phyloP scores from a whole-genome alignment of 2,329 filamentous ascomycete genomes.

The Fusarium caatingaense region DNA sequence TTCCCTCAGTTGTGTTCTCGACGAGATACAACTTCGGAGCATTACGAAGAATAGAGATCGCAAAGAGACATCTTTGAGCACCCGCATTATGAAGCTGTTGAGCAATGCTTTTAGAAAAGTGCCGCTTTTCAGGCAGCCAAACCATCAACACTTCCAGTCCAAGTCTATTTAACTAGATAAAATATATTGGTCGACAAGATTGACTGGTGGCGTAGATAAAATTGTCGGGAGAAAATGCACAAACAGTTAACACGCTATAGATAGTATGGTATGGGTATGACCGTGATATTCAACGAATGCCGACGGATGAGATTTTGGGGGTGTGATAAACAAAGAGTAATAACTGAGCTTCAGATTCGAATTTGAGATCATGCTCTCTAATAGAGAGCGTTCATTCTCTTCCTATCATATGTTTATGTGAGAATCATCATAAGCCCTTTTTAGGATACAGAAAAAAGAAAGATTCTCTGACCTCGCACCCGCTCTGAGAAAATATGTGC shows the following conservation, averaged over 20 bases:
- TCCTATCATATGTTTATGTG: conserved; percentile 71
- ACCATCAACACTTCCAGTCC: neutral
- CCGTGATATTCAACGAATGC: neutral
- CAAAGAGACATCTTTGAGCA: neutral
- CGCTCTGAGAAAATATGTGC: conserved; percentile 37
- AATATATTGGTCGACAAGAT: neutral
- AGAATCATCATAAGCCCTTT: conserved; percentile 71
- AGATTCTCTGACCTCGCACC: conserved; percentile 29
- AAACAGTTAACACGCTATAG: neutral
- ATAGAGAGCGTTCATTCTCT: conserved; percentile 71
- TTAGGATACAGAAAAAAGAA: conserved; percentile 50
- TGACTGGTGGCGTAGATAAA: neutral
- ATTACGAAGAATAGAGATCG: neutral
- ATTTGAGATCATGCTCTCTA: conserved; percentile 71
- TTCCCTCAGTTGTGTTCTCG: neutral
- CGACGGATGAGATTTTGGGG: neutral
- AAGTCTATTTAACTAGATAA: neutral
- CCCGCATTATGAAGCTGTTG: neutral
- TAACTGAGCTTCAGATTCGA: conserved; percentile 67
- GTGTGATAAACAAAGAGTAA: conserved; percentile 17
- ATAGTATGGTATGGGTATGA: neutral
- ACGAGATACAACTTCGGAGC: neutral
- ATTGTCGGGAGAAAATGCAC: neutral
- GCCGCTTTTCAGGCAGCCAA: neutral
- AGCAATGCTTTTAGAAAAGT: neutral